phyloP scores from a whole-genome alignment of 2,329 filamentous ascomycete genomes.

The Kalaharituber pfeilii region DNA sequence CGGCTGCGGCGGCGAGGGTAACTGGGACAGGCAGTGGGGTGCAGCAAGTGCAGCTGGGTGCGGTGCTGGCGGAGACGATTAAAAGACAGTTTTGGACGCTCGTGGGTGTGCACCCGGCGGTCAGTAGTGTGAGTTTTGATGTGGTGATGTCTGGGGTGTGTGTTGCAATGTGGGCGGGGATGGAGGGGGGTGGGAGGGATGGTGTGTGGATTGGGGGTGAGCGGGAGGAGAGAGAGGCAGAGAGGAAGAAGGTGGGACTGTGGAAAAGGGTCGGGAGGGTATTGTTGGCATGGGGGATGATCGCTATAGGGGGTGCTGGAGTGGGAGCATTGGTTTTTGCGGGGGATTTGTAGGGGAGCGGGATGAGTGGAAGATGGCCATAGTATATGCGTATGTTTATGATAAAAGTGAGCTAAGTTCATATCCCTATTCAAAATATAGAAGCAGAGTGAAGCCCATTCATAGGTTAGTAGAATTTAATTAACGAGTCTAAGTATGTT shows the following conservation, averaged over 20 bases:
- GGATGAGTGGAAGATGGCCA: too few species aligned
- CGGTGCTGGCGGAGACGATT: neutral
- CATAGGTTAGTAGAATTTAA: too few species aligned
- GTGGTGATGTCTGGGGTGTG: neutral
- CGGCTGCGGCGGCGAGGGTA: neutral
- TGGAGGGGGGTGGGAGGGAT: neutral
- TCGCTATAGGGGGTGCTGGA: neutral
- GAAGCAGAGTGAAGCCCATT: too few species aligned
- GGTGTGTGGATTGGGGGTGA: neutral
- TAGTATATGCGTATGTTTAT: too few species aligned
- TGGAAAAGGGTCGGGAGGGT: neutral
- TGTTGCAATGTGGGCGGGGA: neutral
- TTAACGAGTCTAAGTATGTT: too few species aligned
- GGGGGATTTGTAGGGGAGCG: neutral
- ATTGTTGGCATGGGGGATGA: neutral
- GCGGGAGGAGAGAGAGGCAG: too few species aligned
- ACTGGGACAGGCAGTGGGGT: too few species aligned
- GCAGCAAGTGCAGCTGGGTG: too few species aligned
- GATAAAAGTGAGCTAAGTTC: too few species aligned
- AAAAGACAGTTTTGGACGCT: neutral
- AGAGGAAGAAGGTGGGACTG: neutral
- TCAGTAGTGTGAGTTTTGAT: neutral
- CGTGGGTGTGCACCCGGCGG: neutral
- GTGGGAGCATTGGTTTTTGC: neutral
- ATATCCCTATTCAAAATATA: too few species aligned